phyloP scores from a whole-genome alignment of 768 basidiomycete species.

The Trametes villosa region DNA sequence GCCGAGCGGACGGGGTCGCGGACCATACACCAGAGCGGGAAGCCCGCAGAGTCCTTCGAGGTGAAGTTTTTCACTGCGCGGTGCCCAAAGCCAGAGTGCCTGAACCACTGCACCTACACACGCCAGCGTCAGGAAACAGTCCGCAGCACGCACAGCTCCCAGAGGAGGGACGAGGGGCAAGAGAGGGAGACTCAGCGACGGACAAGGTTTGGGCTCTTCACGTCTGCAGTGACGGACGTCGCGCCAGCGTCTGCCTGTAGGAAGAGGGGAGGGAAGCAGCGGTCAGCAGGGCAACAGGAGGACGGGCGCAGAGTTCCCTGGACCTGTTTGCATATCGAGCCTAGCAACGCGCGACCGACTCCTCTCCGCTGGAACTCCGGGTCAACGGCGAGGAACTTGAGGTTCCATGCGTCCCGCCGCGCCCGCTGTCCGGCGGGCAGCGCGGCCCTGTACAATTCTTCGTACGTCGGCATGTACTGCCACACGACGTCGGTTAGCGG shows the following conservation, averaged over 20 bases:
- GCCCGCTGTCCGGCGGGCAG: conserved; percentile 14
- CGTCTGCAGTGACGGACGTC: conserved; percentile 13
- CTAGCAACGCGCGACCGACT: conserved; percentile 22
- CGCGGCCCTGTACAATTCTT: conserved; percentile 22
- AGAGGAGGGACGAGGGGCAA: no score
- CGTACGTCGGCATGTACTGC: conserved; percentile 25
- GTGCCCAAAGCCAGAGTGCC: conserved; percentile 22
- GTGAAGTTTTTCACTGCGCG: conserved; percentile 27
- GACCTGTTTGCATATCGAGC: conserved; percentile 19
- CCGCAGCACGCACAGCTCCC: not conserved
- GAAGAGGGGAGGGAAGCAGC: not conserved
- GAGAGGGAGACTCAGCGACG: not conserved
- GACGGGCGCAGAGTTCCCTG: not conserved
- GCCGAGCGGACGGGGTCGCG: conserved; percentile 15
- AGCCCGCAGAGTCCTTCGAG: conserved; percentile 23
- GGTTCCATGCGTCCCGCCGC: conserved; percentile 22
- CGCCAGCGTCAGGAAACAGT: not conserved
- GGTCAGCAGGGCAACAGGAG: not conserved
- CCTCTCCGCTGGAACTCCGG: conserved; percentile 21
- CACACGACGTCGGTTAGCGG: not conserved
- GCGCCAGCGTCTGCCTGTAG: conserved; percentile 16
- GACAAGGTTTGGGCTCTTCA: conserved; percentile 21
- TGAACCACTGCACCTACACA: conserved; percentile 25
- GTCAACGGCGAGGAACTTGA: conserved; percentile 25
- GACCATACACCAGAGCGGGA: conserved; percentile 28